Percentiles rank a stretch among this genome's conserved stretches.
These are phyloP conservation scores for Corinectria fuckeliana DNA, from an alignment of 2,329 filamentous ascomycete species.

Conservation along the genomic window DNA sequence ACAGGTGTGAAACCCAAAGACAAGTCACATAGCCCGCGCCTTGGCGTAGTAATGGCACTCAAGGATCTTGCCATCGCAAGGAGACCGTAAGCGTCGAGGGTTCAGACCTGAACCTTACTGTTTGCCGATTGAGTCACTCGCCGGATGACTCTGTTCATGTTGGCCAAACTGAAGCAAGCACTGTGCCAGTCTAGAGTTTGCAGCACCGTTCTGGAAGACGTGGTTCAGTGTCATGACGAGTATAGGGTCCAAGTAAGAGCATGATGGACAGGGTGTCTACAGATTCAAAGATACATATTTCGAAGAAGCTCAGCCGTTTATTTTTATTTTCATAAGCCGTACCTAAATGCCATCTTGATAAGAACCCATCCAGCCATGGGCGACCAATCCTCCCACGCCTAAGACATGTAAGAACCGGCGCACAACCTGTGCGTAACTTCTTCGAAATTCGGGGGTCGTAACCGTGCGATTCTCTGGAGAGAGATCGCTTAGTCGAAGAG, in stretches of 20 bases:
- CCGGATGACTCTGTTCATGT: not conserved
- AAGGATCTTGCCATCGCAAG: not conserved
- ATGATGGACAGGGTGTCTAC: too few relatives aligned
- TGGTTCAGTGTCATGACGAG: not conserved
- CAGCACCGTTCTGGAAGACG: not conserved
- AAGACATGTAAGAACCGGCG: slow-evolving; percentile 41
- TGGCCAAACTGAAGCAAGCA: not conserved
- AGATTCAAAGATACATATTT: not conserved
- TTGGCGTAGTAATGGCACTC: too few relatives aligned
- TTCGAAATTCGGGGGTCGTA: slow-evolving; percentile 45
- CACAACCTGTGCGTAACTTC: slow-evolving; percentile 43
- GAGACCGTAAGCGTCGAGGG: not conserved
- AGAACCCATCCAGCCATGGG: slow-evolving; percentile 41
- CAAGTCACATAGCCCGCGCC: too few relatives aligned
- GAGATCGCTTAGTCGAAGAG: slow-evolving; percentile 71
- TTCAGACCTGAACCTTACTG: not conserved
- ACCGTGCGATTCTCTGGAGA: slow-evolving; percentile 36
- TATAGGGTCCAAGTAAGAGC: too few relatives aligned
- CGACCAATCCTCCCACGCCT: slow-evolving; percentile 42
- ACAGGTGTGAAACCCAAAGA: too few relatives aligned
- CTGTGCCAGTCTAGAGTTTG: not conserved
- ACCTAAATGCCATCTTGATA: slow-evolving; percentile 37
- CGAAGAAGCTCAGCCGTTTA: slow-evolving; percentile 40
- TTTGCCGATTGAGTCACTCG: not conserved
- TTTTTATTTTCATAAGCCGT: slow-evolving; percentile 41